Base-by-base conservation (phyloP, 116 monocot species). In the Dioscorea cayenensis region DNA sequence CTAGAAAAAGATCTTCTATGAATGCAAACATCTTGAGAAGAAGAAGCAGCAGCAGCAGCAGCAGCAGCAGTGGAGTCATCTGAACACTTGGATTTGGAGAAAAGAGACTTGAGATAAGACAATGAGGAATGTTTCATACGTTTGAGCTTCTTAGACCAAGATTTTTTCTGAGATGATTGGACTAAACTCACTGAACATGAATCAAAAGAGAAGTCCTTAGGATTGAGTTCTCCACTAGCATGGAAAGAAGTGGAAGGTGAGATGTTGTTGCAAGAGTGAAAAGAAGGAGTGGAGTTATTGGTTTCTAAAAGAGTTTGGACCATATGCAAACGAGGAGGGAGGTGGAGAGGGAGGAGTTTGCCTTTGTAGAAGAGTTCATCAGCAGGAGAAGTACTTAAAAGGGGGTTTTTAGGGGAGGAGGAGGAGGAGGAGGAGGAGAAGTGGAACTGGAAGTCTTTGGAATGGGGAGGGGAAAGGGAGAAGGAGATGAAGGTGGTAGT, bases 341-440 rank as follows among this genome's bases (percentile, higher is more conserved):
- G 85, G 36, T 85, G 90, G n/a, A 92, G 87, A n/a, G 92, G 95
- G 62, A 85, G 85, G 65, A 85, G 87, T 32, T 89, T 92, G 18
- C 95, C 95, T 71, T 84, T 89, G 84, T 83, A 87, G 85, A 95
- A 95, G 76, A 95, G 92, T 78, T 95, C 95, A 65, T 95, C 95
- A 7, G 95, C 95, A 5, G 92, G 95, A 51, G 81, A 96, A 36
- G 86, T 75, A 58, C 32, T 32, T 32, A 32, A 32, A 62, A 29
- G 66, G 66, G 48, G 27, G 32, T 32, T 32, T 90, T 76, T 19
- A 60, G 77, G 67, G 73, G 66, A 20, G n/a, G 23, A 4, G 49
- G 32, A 32, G 32, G 32, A 49, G 49, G 68, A 64, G 48, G 71
- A 51, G 35, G 71, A 51, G 17, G 75, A 72, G 77, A 79, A 86